phyloP scores from a whole-genome alignment of 2,329 filamentous ascomycete species.

The Pseudocercospora eumusae region DNA sequence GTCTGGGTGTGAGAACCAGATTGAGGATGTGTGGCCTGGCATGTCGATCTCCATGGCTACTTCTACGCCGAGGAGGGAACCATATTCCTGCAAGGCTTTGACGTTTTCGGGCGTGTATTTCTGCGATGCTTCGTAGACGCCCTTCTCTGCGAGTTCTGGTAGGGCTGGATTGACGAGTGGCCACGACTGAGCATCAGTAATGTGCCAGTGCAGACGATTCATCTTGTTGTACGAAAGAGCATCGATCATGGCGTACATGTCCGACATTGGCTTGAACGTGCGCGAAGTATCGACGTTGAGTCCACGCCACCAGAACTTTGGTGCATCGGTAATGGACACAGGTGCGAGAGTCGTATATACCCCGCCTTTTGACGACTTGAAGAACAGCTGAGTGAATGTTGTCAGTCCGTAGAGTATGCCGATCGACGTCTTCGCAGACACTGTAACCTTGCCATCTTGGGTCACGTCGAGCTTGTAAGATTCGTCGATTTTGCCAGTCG shows the following conservation, averaged over 20 bases:
- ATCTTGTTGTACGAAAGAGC: conserved; percentile 77
- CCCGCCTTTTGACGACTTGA: conserved; percentile 60
- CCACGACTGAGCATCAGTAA: conserved; percentile 83
- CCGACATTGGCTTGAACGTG: conserved; percentile 66
- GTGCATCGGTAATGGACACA: conserved; percentile 69
- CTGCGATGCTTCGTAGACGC: conserved; percentile 68
- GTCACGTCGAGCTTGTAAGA: conserved; percentile 69
- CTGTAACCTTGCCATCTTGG: conserved; percentile 59
- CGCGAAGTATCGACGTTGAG: conserved; percentile 77
- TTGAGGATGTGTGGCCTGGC: conserved; percentile 74
- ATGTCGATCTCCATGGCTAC: conserved; percentile 77
- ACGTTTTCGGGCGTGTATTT: conserved; percentile 70
- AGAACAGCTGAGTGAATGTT: conserved; percentile 79
- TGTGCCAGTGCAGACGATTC: conserved; percentile 78
- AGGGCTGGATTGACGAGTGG: conserved; percentile 76
- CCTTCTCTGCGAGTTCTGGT: conserved; percentile 69
- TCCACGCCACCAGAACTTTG: conserved; percentile 75
- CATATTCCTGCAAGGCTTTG: conserved; percentile 68
- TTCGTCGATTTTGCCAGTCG: conserved; percentile 68
- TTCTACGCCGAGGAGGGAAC: conserved; percentile 66
- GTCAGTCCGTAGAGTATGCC: conserved; percentile 74
- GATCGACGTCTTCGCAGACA: conserved; percentile 65
- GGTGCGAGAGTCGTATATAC: conserved; percentile 72
- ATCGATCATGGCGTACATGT: conserved; percentile 75
- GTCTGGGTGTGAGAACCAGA: conserved; percentile 67